Base-by-base conservation (phyloP, 495 filamentous ascomycete species). In the Aspergillus conjunctus region DNA sequence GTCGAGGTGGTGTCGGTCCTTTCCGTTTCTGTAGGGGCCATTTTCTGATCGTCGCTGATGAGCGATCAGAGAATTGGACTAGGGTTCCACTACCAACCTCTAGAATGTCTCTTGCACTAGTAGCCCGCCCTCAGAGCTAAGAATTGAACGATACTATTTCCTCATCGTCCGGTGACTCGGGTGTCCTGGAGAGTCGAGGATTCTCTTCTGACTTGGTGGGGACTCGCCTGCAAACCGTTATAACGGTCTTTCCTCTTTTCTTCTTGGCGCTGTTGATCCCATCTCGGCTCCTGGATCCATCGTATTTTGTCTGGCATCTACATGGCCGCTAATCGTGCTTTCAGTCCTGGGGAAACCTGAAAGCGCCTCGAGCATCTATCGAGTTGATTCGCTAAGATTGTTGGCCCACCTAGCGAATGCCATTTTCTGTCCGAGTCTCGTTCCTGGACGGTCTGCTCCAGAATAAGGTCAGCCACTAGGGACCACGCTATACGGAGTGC, bases 1-100 rank as follows among this genome's bases (percentile, higher is more conserved):
- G 74, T 56, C 57, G 63, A 63, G 48, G 65, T 52, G 59, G 31
- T 62, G 72, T 62, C 62, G 62, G 61, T 72, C 70, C 39, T 60
- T 64, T 61, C 61, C 68, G 32, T 54, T 69, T 68, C 56, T 18
- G 64, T 67, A 58, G 58, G 66, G 65, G 57, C 12, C 56, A 71
- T 69, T 71, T 69, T 72, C 65, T 70, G 69, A 72, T 71, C 71
- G 53, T 67, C 63, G 57, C 60, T 64, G 67, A 73, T 64, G 67
- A 73, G 67, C 66, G 65, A 72, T 72, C 65, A 65, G 58, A 54
- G 22, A 59, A 51, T 37, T 34, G 45, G 50, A 41, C 51, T 26
- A 26, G 26, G 26, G 26, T 26, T 26, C 57, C 48, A 49, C 33
- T 20, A 21, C n/a, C 14, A n/a, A 51, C 49, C 15, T 32, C 21